A percentile compares a stretch with the other conserved stretches of the same genome.
phyloP scores from a whole-genome alignment of 2,329 filamentous ascomycete genomes.

The Fusarium austroafricanum region DNA sequence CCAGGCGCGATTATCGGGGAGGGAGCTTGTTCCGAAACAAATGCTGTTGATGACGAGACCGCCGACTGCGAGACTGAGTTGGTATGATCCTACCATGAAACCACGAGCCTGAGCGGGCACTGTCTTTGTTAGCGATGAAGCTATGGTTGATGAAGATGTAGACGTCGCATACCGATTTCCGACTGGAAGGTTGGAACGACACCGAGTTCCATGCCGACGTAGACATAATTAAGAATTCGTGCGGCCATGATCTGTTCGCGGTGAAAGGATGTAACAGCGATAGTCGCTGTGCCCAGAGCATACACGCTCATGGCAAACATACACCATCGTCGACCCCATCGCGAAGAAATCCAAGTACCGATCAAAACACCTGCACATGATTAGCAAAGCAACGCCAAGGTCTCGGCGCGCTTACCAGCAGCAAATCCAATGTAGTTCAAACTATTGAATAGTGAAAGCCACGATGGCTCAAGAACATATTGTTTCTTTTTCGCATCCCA shows the following conservation, averaged over 20 bases:
- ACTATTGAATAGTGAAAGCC: slow-evolving; percentile 53
- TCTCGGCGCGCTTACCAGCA: slow-evolving; percentile 32
- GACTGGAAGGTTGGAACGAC: slow-evolving; percentile 52
- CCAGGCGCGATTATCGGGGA: slow-evolving; percentile 38
- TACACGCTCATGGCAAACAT: slow-evolving; percentile 53
- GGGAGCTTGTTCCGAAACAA: slow-evolving; percentile 36
- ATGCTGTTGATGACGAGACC: slow-evolving; percentile 44
- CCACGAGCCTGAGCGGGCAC: slow-evolving; percentile 49
- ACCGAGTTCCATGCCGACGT: slow-evolving; percentile 41
- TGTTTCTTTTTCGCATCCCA: slow-evolving; percentile 37
- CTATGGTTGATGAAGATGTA: fast-evolving
- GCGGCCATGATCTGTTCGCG: slow-evolving; percentile 41
- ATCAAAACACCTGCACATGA: slow-evolving; percentile 32
- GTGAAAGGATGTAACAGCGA: slow-evolving; percentile 30
- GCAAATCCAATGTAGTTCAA: slow-evolving; percentile 52
- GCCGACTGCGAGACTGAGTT: slow-evolving; percentile 46
- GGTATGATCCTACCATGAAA: slow-evolving; percentile 51
- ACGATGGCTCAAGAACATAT: slow-evolving; percentile 48
- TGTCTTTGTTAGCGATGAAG: neutral
- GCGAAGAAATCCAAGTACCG: slow-evolving; percentile 40
- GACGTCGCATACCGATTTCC: slow-evolving; percentile 43
- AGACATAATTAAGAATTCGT: slow-evolving; percentile 42
- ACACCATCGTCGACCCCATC: slow-evolving; percentile 44
- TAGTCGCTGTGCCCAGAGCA: slow-evolving; percentile 43
- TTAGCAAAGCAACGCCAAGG: neutral